phyloP scores from a whole-genome alignment of 1,284 basidiomycete genomes.

The Cryptococcus floricola region DNA sequence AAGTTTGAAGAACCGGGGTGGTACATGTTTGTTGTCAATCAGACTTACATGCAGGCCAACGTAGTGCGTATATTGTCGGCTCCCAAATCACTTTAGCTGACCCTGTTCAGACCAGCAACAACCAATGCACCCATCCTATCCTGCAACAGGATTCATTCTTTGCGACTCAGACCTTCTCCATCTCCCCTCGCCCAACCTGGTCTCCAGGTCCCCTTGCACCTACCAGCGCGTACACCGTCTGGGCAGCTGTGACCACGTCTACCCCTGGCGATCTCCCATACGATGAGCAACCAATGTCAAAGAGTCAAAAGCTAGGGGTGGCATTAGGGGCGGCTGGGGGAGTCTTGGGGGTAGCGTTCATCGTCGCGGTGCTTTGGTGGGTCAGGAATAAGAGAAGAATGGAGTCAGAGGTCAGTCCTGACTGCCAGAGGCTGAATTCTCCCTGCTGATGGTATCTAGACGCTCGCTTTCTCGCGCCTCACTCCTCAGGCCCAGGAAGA shows the following conservation, averaged over 20 bases:
- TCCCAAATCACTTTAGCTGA: background rate
- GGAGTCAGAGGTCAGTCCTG: constrained; percentile 31
- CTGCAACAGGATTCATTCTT: constrained; percentile 38
- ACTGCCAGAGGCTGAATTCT: background rate
- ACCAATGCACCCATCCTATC: constrained; percentile 34
- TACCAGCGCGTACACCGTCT: constrained; percentile 32
- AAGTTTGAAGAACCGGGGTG: constrained; percentile 38
- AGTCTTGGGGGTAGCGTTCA: constrained; percentile 24
- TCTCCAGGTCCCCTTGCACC: constrained; percentile 17
- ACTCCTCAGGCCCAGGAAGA: constrained; percentile 31
- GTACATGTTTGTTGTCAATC: constrained; percentile 47
- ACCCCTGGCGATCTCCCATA: constrained; percentile 28
- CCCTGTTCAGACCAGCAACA: constrained; percentile 17
- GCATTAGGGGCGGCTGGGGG: constrained; percentile 33
- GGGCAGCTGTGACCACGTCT: constrained; percentile 24
- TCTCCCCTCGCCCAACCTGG: constrained; percentile 29
- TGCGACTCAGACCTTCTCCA: constrained; percentile 35
- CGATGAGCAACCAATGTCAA: constrained; percentile 16
- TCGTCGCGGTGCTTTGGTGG: constrained; percentile 26
- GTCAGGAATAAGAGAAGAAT: constrained; percentile 25
- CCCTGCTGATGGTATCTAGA: constrained; percentile 15
- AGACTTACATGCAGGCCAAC: constrained; percentile 42
- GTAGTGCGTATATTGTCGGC: constrained; percentile 25
- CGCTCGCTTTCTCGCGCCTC: constrained; percentile 36
- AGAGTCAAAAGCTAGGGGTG: constrained; percentile 24